Percentiles rank a stretch among this genome's conserved stretches.
These are phyloP conservation scores for Eutrema yunnanense DNA, from an alignment of 345 rosid species.

Conservation along the genomic window DNA sequence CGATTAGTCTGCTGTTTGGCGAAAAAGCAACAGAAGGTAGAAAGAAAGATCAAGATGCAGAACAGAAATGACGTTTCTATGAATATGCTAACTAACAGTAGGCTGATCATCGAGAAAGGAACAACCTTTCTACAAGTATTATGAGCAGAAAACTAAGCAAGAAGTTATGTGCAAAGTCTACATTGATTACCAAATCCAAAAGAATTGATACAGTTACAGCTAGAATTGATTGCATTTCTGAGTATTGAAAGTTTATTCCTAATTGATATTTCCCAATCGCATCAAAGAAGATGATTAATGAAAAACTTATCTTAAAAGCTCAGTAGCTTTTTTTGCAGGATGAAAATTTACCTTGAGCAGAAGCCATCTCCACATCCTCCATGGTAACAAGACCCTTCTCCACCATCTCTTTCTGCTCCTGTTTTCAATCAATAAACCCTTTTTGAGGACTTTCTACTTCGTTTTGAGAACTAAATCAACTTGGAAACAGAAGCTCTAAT, in stretches of 20 bases:
- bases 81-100: neutral
- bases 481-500: neutral
- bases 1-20: neutral
- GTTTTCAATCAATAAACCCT: neutral
- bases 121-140: neutral
- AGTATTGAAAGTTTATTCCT: neutral
- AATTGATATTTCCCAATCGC: neutral
- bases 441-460: neutral
- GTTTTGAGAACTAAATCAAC: neutral
- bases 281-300: neutral
- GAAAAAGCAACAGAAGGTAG: neutral
- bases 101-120: neutral
- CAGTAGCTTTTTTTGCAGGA: neutral
- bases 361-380: slow-evolving; percentile 77
- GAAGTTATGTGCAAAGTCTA: too few relatives aligned
- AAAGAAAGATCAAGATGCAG: neutral
- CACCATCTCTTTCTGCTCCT: slow-evolving; percentile 74
- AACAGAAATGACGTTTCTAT: neutral
- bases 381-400: slow-evolving; percentile 65
- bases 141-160: neutral
- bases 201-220: neutral
- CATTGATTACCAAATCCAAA: too few relatives aligned
- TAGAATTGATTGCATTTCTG: neutral
- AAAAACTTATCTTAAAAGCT: neutral
- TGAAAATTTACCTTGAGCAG: slow-evolving; percentile 37